phyloP scores from a whole-genome alignment of 768 basidiomycete genomes.

The Zangia roseola region DNA sequence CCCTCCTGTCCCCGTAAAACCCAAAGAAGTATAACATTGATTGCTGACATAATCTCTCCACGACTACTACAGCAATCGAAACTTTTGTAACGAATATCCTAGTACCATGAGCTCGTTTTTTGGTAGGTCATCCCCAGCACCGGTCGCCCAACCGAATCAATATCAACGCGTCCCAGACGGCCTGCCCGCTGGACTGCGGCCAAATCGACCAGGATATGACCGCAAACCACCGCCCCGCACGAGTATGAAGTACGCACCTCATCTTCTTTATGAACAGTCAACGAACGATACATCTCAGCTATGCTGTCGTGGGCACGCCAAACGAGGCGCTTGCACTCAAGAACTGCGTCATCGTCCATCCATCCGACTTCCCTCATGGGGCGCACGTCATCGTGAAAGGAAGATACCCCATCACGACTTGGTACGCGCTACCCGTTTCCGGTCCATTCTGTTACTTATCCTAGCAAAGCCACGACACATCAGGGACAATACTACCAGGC shows the following conservation, averaged over 20 bases:
- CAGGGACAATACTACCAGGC: constrained; percentile 65
- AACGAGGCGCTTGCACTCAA: constrained; percentile 69
- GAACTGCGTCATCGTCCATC: constrained; percentile 80
- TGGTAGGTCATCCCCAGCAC: constrained; percentile 33
- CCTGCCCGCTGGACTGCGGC: constrained; percentile 35
- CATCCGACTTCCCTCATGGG: constrained; percentile 69
- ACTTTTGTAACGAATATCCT: not conserved
- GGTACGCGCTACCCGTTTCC: constrained; percentile 48
- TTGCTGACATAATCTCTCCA: constrained; percentile 21
- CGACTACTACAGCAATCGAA: not conserved
- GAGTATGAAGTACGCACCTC: constrained; percentile 23
- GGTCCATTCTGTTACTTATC: constrained; percentile 26
- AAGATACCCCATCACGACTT: constrained; percentile 66
- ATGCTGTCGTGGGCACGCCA: constrained; percentile 57
- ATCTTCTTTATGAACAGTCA: not conserved
- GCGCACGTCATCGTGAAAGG: constrained; percentile 78
- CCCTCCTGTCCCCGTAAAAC: no score
- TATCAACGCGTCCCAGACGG: constrained; percentile 46
- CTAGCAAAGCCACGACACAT: constrained; percentile 68
- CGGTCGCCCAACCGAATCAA: constrained; percentile 35
- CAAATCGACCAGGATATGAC: constrained; percentile 36
- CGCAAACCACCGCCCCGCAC: constrained; percentile 39
- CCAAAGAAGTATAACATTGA: no score
- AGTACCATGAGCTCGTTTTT: constrained; percentile 42
- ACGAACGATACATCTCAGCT: constrained; percentile 35